phyloP scores from a whole-genome alignment of 305 asterid species.

The Rubia peregrina region DNA sequence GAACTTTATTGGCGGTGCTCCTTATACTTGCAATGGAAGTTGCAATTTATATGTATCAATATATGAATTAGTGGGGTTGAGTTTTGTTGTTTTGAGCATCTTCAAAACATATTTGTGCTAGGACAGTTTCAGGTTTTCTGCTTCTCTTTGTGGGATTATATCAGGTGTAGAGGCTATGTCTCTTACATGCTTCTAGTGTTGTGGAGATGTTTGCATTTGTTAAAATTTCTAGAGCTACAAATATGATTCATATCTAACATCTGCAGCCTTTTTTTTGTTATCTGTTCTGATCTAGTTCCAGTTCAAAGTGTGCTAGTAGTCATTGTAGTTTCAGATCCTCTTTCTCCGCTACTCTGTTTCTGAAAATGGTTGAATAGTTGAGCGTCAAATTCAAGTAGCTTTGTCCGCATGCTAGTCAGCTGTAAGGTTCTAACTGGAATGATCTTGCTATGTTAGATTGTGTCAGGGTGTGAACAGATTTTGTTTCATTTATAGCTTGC shows the following conservation, averaged over 20 bases:
- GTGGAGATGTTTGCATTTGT: background rate
- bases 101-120: background rate
- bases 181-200: background rate
- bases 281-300: background rate
- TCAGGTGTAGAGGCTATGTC: background rate
- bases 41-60: background rate
- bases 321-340: background rate
- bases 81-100: conserved; percentile 2
- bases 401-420: too few relatives aligned
- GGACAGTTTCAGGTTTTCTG: background rate
- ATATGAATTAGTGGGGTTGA: background rate
- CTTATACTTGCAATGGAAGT: background rate
- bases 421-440: too few relatives aligned
- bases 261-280: background rate
- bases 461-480: too few relatives aligned
- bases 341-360: background rate
- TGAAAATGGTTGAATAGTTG: background rate
- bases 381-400: too few relatives aligned
- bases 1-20: background rate
- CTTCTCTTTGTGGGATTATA: too few relatives aligned
- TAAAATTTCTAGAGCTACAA: background rate
- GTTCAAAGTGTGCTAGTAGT: background rate
- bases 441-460: too few relatives aligned
- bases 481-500: too few relatives aligned
- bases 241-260: conserved; percentile 4